Conservation (phyloP, 352 stramenopile genomes). For the Lagenidium giganteum region DNA sequence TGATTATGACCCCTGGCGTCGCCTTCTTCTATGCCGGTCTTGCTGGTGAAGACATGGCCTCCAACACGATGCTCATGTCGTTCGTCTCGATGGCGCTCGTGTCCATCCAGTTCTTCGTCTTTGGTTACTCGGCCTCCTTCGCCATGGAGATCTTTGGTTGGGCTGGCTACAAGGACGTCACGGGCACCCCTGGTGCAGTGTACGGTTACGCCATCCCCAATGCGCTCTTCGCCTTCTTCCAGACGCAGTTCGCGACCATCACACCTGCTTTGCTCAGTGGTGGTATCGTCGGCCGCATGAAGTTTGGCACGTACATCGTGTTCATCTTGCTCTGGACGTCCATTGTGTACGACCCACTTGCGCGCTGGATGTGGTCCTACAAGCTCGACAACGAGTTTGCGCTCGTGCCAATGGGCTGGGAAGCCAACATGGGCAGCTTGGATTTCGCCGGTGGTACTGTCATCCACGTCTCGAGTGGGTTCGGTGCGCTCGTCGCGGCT, state of each 20-base stretch:
- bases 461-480: constrained; percentile 78
- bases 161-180: constrained; percentile 51
- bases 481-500: constrained; percentile 65
- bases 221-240: constrained; percentile 72
- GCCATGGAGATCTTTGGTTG: constrained; percentile 53
- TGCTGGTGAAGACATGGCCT: constrained; percentile 60
- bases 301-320: constrained; percentile 63
- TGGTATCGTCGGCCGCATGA: constrained; percentile 82
- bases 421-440: constrained; percentile 61
- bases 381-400: constrained; percentile 50
- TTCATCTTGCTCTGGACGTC: constrained; percentile 83
- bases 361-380: constrained; percentile 80
- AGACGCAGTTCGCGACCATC: constrained; percentile 83
- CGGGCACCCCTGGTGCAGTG: constrained; percentile 28
- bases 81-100: constrained; percentile 75
- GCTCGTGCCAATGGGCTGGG: constrained; percentile 44
- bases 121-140: constrained; percentile 74
- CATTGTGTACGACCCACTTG: constrained; percentile 81
- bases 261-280: constrained; percentile 69
- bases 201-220: constrained; percentile 64
- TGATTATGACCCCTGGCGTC: constrained; percentile 46
- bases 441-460: constrained; percentile 85
- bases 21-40: constrained; percentile 76
- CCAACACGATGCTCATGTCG: constrained; percentile 81
- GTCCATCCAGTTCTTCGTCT: constrained; percentile 74